Base-by-base conservation (phyloP, 1,284 basidiomycete species). In the Cystobasidium sp. region DNA sequence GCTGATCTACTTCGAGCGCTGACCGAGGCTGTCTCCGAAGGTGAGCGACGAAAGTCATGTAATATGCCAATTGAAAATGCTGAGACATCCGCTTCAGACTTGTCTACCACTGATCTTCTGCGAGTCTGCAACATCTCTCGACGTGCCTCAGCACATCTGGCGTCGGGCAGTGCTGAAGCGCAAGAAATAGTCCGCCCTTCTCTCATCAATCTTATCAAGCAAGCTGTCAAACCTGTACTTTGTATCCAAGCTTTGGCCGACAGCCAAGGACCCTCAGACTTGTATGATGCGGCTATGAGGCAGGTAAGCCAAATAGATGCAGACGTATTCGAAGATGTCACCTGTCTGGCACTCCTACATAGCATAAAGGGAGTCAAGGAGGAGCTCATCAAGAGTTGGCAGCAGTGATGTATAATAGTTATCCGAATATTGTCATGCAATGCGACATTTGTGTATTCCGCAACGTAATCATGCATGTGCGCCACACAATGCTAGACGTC, bases 321-420 rank as follows among this genome's bases (percentile, higher is more conserved):
- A 31, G 69, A 64, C 10, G 46, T 63, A 8, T 53, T 71, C n/a
- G 53, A 68, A 18, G 24, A 12, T 10, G 66, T 44, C 6, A 55
- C 49, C 22, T 43, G 37, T 24, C 22, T 71, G 1, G 69, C 59
- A n/a, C 31, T 71, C 4, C 1, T 24, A 20, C 24, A 37, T 31
- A 49, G 61, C 14, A 18, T 64, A 18, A 20, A 41, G 16, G 69
- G 59, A 37, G 46, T 71, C 14, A 51, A 46, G 49, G 69, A 71
- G 37, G 59, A 71, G 46, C 44, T 63, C 49, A 71, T 71, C 9
- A 64, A 49, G 46, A 37, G 47, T 9, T 71, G 69, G 69, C 69
- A 71, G 39, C 52, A 24, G 43, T 39, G 43, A 41, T 31, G 44
- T 52, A 41, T n/a, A 7, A 18, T 46, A 10, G 8, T 1, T 43